Conservation (phyloP, 345 rosid species). For the Cardamine resedifolia region DNA sequence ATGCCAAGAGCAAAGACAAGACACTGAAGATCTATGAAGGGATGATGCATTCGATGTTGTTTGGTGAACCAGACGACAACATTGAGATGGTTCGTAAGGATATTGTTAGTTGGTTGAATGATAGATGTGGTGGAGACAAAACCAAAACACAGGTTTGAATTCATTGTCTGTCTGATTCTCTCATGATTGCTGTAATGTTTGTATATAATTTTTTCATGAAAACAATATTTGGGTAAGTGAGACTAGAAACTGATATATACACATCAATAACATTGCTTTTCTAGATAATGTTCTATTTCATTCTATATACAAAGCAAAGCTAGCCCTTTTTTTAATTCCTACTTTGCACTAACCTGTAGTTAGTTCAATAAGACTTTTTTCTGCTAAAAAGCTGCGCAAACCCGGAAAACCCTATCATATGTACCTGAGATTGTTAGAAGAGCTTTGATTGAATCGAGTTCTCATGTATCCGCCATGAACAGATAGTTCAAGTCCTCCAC, state of each 20-base stretch:
- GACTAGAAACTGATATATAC: not conserved
- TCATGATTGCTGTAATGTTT: slow-evolving; percentile 19
- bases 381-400: not conserved
- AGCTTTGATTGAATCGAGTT: not conserved
- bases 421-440: slow-evolving; percentile 12
- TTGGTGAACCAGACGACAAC: slow-evolving; percentile 82
- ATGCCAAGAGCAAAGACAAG: slow-evolving; percentile 62
- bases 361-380: slow-evolving; percentile 1
- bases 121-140: slow-evolving; percentile 47
- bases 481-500: slow-evolving; percentile 86
- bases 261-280: slow-evolving; percentile 3
- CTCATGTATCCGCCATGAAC: slow-evolving; percentile 59
- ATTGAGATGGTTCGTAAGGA: slow-evolving; percentile 61
- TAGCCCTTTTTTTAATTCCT: not conserved
- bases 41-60: slow-evolving; percentile 89
- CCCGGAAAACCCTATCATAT: not conserved
- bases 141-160: not conserved
- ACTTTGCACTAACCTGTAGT: slow-evolving; percentile 1
- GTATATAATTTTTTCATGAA: slow-evolving; percentile 16
- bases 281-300: not conserved
- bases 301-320: not conserved
- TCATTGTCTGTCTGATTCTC: not conserved
- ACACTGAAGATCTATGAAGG: slow-evolving; percentile 65
- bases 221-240: not conserved
- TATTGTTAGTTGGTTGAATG: slow-evolving; percentile 63